phyloP scores from a whole-genome alignment of 208 protist species.

The Entamoeba invadens region DNA sequence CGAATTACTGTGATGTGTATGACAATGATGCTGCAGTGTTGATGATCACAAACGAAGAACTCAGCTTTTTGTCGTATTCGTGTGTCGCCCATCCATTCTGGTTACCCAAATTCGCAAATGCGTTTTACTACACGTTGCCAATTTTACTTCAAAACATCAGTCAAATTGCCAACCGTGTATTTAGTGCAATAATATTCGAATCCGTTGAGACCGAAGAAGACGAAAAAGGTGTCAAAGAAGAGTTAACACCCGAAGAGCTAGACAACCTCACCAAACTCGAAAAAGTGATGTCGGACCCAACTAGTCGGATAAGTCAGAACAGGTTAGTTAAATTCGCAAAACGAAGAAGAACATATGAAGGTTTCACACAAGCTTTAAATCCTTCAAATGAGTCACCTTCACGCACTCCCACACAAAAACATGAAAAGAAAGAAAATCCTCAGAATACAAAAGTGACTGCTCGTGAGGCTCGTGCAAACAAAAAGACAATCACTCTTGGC shows the following conservation, averaged over 20 bases:
- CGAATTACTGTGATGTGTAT: conserved; percentile 6
- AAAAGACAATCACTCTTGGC: neutral
- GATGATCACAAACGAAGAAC: neutral
- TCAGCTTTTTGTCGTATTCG: neutral
- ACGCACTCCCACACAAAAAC: too few species aligned
- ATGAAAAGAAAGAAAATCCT: too few species aligned
- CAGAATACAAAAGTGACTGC: neutral
- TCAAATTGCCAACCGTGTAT: neutral
- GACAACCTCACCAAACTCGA: too few species aligned
- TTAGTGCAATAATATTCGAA: neutral
- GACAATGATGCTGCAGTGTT: neutral
- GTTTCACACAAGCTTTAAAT: neutral
- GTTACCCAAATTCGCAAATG: neutral
- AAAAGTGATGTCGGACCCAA: neutral
- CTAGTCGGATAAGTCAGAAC: neutral
- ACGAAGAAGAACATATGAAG: neutral
- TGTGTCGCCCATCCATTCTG: neutral
- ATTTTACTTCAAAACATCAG: neutral
- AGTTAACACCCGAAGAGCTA: neutral
- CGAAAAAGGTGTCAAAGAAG: neutral
- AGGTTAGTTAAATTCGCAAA: neutral
- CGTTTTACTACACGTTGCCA: neutral
- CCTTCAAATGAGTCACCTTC: too few species aligned
- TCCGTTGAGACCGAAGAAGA: neutral
- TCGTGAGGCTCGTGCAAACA: neutral